Base-by-base conservation (phyloP, 257 asterid species). In the Solanum dulcamara region DNA sequence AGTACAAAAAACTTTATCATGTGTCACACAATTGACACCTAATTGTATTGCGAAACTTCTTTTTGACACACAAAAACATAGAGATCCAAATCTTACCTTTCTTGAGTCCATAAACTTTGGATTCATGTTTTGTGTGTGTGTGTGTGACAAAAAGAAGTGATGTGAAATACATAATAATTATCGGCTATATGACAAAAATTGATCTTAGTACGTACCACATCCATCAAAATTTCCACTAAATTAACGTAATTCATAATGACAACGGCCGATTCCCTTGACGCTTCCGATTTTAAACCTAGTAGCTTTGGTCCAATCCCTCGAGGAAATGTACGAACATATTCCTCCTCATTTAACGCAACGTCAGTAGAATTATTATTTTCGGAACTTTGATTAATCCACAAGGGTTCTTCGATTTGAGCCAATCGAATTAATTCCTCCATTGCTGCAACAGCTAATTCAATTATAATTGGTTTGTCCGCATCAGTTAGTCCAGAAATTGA, bases 381-480 rank as follows among this genome's bases (percentile, higher is more conserved):
- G 0, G 80, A 26, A 85, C 88, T 84, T 0, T 88, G 92, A 24
- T 48, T 57, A 2, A 89, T 67, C 98, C 98, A 94, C 60, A 94
- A 86, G 10, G 97, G 97, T 50, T 93, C 96, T n/a, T 93, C 96
- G 22, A 91, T 80, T 35, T 93, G 94, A n/a, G 96, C 94, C 89
- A 93, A 86, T 86, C 92, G 64, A 66, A 94, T 83, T 14, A 94
- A 42, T 70, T 94, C 97, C 88, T 94, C 97, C 98, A 94, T 94
- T 57, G 98, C 98, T 8, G 95, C 92, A 71, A 93, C 97, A 3
- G 95, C 98, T 32, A 94, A 88, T 85, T 94, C 98, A 44, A 93
- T 90, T 38, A 94, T 92, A 83, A 94, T 74, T 0, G 96, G 96
- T 88, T 94, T 94, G 35, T 94, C 94, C 2, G 91, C 91, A 20